phyloP scores from a whole-genome alignment of 164 flowering plant genomes.

The Echeveria elegans region DNA sequence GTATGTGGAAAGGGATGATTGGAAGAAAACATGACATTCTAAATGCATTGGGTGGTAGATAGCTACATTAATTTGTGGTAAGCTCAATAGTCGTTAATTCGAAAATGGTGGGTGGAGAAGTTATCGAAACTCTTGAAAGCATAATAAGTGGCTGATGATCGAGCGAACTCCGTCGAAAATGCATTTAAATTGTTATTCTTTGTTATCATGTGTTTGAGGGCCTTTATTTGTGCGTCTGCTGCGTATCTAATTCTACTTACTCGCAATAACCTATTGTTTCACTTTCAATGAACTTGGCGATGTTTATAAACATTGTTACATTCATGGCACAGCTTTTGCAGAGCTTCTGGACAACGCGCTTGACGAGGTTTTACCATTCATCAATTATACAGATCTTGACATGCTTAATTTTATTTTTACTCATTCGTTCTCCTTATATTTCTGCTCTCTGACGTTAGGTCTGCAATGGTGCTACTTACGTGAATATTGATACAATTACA shows the following conservation, averaged over 20 bases:
- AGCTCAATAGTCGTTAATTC: neutral
- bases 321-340: constrained; percentile 66
- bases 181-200: neutral
- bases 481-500: constrained; percentile 52
- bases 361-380: neutral
- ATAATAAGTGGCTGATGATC: too few relatives aligned
- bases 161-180: neutral
- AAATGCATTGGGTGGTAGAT: neutral
- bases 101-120: neutral
- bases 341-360: constrained; percentile 61
- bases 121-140: neutral
- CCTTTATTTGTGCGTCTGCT: neutral
- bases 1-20: neutral
- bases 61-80: neutral
- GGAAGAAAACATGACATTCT: neutral
- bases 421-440: neutral
- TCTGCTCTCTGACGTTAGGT: constrained; percentile 28
- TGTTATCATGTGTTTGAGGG: neutral
- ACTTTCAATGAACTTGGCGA: neutral
- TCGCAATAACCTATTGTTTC: neutral
- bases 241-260: neutral
- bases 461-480: constrained; percentile 75
- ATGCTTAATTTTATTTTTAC: neutral
- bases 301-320: neutral
- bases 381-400: neutral